Evolutionary conservation across 2,329 filamentous ascomycete genomes (phyloP), one percentile per base, ranked within the genome.

Genomic region (Neonectria faginata): DNA sequence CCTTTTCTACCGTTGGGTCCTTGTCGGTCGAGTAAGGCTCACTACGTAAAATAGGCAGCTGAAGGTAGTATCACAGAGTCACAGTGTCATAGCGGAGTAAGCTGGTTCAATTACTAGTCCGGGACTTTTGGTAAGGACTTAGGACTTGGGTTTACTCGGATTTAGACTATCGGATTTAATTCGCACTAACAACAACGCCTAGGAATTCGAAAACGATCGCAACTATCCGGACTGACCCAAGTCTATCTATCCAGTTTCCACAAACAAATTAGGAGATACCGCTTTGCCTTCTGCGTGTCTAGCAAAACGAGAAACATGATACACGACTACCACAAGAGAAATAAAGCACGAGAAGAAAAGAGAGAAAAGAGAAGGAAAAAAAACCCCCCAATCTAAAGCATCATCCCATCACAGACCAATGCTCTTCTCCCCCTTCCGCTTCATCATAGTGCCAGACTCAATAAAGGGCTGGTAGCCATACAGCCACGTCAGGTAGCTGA

Each of bases 381-480:
- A 5, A 25, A 5, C 6, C 2, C 6, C 2, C 25, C 20, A 20
- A 18, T 11, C 52, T n/a, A 53, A 62, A 53, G 20, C 16, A 50
- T 36, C 20, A 27, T 51, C 31, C 20, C 29, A n/a, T 57, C 45
- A 45, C 18, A 53, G 25, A 14, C 44, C 22, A 5, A 18, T 36
- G n/a, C 33, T 45, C 47, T 57, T 57, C 12, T 16, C 31, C 11
- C 39, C 60, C 48, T 60, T 60, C 16, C 42, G 54, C 39, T 62
- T 62, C 60, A 62, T 41, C 7, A 62, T 42, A 22, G 50, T 50
- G 6, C 54, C 60, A 16, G 39, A 22, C 54, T 62, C 54, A 27
- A 62, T 48, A 20, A 33, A 57, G 41, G 60, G 60, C 60, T 62
- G 60, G 41, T 62, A 57, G 12, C 54, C 54, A 33, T 62, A 62